A percentile compares a stretch with the other conserved stretches of the same genome.
Conservation (phyloP, 176 grass and related monocot genomes). For the Olyra latifolia region DNA sequence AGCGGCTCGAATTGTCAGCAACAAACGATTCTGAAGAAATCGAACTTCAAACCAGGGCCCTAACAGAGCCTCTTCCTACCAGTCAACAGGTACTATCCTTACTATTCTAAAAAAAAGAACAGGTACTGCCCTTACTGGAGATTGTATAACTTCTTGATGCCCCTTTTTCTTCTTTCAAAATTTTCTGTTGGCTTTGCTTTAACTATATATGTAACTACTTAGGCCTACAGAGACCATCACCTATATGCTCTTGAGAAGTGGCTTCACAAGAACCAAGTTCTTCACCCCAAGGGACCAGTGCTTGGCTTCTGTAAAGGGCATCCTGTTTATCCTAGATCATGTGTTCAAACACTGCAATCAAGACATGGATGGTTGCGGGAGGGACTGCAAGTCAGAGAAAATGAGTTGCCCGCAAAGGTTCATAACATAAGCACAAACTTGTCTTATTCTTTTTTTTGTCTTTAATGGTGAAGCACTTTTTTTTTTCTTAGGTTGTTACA, state of each 20-base stretch:
- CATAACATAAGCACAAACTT: slow-evolving; percentile 7
- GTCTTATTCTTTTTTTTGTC: not conserved
- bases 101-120: slow-evolving; percentile 27
- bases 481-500: slow-evolving; percentile 56
- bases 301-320: slow-evolving; percentile 85
- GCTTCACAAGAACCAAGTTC: slow-evolving; percentile 86
- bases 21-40: slow-evolving; percentile 71
- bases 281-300: slow-evolving; percentile 83
- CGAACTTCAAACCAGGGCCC: slow-evolving; percentile 80
- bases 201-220: slow-evolving; percentile 31
- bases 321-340: slow-evolving; percentile 84
- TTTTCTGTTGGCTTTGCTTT: slow-evolving; percentile 12
- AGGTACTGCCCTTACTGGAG: slow-evolving; percentile 38
- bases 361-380: slow-evolving; percentile 81
- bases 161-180: slow-evolving; percentile 20
- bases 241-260: slow-evolving; percentile 88
- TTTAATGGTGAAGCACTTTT: slow-evolving; percentile 22
- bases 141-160: not conserved
- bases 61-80: slow-evolving; percentile 96
- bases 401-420: slow-evolving; percentile 79
- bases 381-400: slow-evolving; percentile 85
- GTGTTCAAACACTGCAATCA: slow-evolving; percentile 81
- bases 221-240: slow-evolving; percentile 93
- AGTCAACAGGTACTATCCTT: slow-evolving; percentile 69
- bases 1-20: slow-evolving; percentile 63